Conservation (phyloP, 495 filamentous ascomycete species). For the Aspergillus hancockii region DNA sequence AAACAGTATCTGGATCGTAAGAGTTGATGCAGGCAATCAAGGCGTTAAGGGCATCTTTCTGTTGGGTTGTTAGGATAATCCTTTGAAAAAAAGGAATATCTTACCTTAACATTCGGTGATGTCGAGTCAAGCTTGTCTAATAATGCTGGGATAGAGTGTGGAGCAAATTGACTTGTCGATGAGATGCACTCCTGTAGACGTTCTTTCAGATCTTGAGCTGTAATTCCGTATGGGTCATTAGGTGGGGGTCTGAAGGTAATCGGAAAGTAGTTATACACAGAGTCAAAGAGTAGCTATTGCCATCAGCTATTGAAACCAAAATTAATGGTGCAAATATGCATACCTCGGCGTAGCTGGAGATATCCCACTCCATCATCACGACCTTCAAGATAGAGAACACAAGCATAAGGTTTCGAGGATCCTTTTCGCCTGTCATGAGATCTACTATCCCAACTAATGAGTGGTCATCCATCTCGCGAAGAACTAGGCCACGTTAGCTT, state of each 20-base stretch:
- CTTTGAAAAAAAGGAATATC: constrained; percentile 1
- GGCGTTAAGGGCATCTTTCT: constrained; percentile 72
- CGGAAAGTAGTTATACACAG: constrained; percentile 78
- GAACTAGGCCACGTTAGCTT: constrained; percentile 34
- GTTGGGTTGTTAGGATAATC: constrained; percentile 27
- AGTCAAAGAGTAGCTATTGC: constrained; percentile 62
- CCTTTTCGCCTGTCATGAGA: constrained; percentile 74
- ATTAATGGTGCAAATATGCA: constrained; percentile 4
- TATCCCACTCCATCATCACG: constrained; percentile 73
- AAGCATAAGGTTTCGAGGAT: constrained; percentile 76
- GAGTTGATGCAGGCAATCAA: constrained; percentile 60
- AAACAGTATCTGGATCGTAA: constrained; percentile 64
- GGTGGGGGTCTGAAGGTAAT: constrained; percentile 76
- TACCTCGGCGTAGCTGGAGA: constrained; percentile 63
- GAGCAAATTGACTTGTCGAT: constrained; percentile 66
- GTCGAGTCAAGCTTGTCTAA: constrained; percentile 78
- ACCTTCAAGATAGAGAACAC: constrained; percentile 74
- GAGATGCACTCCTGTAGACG: constrained; percentile 71
- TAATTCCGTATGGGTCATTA: constrained; percentile 74
- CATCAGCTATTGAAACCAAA: constrained; percentile 25
- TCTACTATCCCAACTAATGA: constrained; percentile 65
- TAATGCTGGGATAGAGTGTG: constrained; percentile 67
- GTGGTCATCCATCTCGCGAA: constrained; percentile 56
- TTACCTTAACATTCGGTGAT: constrained; percentile 70
- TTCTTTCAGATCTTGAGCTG: constrained; percentile 69